phyloP scores from a whole-genome alignment of 2,329 filamentous ascomycete species.

The Xylaria digitata region DNA sequence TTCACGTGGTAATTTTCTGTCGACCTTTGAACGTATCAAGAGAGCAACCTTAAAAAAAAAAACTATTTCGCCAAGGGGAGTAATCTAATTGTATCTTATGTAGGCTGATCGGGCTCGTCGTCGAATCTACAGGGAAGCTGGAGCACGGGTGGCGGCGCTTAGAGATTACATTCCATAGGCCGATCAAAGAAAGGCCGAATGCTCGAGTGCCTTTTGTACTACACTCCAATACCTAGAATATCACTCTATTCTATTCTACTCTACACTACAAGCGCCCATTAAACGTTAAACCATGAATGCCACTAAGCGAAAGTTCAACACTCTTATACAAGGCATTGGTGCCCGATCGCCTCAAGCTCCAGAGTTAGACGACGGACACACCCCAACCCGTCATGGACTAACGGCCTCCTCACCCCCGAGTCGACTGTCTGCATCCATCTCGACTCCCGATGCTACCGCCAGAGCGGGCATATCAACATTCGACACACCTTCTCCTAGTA shows the following conservation, averaged over 20 bases:
- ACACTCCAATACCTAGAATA: conserved; percentile 17
- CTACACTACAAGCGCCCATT: neutral
- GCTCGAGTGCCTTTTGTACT: conserved; percentile 20
- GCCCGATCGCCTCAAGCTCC: conserved; percentile 58
- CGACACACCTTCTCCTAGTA: conserved; percentile 37
- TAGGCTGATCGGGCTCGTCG: neutral
- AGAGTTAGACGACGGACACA: conserved; percentile 52
- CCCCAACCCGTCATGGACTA: conserved; percentile 49
- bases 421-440: conserved; percentile 52
- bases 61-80: neutral
- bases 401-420: conserved; percentile 31
- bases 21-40: neutral
- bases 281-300: conserved; percentile 68
- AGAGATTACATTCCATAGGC: conserved; percentile 21
- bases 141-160: conserved; percentile 12
- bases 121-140: conserved; percentile 2
- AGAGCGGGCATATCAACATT: conserved; percentile 36
- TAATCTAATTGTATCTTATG: too few species aligned
- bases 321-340: conserved; percentile 74
- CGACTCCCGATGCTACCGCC: conserved; percentile 31
- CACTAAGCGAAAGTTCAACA: conserved; percentile 87
- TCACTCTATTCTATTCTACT: neutral
- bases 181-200: conserved; percentile 10
- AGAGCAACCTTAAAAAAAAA: too few species aligned
- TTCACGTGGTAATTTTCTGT: neutral